A percentile compares a stretch with the other conserved stretches of the same genome.
Conservation (phyloP, 768 basidiomycete genomes). For the Termitomyces sp. region DNA sequence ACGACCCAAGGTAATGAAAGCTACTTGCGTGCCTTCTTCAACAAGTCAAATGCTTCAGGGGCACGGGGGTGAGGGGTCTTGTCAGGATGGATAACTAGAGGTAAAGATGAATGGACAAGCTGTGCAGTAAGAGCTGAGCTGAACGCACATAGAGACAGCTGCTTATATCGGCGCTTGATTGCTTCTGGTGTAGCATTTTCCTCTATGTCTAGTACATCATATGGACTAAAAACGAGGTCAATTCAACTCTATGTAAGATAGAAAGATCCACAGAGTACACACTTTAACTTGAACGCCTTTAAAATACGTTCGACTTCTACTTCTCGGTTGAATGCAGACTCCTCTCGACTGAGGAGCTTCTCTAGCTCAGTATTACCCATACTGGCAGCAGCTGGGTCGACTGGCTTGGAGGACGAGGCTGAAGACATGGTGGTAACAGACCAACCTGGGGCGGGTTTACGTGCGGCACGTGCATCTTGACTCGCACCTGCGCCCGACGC, state of each 20-base stretch:
- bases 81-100: slow-evolving; percentile 96
- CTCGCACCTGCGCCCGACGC: no score
- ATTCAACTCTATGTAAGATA: slow-evolving; percentile 1
- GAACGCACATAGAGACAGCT: slow-evolving; percentile 77
- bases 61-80: slow-evolving; percentile 87
- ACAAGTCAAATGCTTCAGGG: slow-evolving; percentile 88
- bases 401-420: slow-evolving; percentile 22
- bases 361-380: slow-evolving; percentile 62
- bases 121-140: neutral
- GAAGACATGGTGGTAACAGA: slow-evolving; percentile 14
- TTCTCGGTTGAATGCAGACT: slow-evolving; percentile 83
- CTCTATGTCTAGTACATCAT: slow-evolving; percentile 87
- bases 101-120: slow-evolving; percentile 1
- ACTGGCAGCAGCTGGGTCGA: slow-evolving; percentile 9
- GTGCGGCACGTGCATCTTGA: neutral
- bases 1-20: neutral
- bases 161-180: slow-evolving; percentile 86
- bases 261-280: slow-evolving; percentile 20
- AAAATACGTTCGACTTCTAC: slow-evolving; percentile 89
- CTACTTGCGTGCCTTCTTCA: slow-evolving; percentile 72
- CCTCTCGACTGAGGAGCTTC: slow-evolving; percentile 73
- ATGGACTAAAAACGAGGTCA: slow-evolving; percentile 60
- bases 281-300: slow-evolving; percentile 97
- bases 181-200: slow-evolving; percentile 70
- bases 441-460: no score